phyloP scores from a whole-genome alignment of 345 rosid genomes.

The Populus ilicifolia region DNA sequence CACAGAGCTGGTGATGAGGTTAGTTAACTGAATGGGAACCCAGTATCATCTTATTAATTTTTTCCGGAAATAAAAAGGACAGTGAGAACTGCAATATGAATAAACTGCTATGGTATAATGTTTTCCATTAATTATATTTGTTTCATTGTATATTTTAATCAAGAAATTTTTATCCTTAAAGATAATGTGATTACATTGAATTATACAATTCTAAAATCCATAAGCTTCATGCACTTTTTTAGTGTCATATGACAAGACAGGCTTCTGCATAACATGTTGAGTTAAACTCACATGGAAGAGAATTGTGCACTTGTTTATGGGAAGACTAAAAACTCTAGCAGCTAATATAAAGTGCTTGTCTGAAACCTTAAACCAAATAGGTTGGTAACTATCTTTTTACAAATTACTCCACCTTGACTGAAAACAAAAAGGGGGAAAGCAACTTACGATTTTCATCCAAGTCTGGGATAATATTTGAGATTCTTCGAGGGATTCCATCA shows the following conservation, averaged over 20 bases:
- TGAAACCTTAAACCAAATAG: background rate
- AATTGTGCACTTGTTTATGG: background rate
- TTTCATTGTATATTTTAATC: background rate
- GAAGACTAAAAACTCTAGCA: background rate
- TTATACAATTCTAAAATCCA: background rate
- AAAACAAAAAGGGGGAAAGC: background rate
- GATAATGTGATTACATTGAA: background rate
- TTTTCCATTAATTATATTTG: background rate
- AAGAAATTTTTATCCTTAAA: background rate
- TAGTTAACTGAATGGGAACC: background rate
- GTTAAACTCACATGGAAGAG: constrained; percentile 6
- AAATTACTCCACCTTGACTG: background rate
- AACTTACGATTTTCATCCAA: constrained; percentile 47
- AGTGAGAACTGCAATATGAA: background rate
- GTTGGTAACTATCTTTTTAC: background rate
- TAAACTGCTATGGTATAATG: background rate
- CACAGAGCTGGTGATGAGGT: background rate
- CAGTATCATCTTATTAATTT: background rate
- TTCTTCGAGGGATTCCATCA: constrained; percentile 60
- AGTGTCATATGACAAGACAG: background rate
- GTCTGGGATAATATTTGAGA: constrained; percentile 58
- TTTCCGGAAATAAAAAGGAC: background rate
- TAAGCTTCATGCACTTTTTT: background rate
- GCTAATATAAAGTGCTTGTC: background rate
- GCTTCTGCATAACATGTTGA: background rate